Conservation (phyloP, 202 grass and related monocot species). For the Zoysia matrella region DNA sequence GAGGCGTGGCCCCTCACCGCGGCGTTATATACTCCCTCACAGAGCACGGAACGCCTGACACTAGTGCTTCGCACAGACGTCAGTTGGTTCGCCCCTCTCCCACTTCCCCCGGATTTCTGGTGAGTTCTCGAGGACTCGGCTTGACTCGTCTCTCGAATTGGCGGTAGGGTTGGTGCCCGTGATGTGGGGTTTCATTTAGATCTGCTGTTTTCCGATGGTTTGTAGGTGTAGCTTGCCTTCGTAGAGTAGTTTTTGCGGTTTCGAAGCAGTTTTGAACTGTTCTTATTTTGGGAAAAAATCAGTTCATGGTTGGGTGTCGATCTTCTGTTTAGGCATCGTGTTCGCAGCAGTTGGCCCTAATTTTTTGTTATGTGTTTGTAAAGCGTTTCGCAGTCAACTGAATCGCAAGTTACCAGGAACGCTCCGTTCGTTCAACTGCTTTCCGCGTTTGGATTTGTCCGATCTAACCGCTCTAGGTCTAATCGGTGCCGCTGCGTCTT, state of each 20-base stretch:
- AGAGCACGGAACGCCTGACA: neutral
- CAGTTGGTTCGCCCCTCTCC: neutral
- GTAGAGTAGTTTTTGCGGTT: neutral
- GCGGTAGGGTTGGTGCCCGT: no score
- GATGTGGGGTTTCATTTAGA: no score
- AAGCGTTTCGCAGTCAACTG: neutral
- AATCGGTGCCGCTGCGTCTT: neutral
- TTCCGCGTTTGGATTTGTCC: slow-evolving; percentile 9
- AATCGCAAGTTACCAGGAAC: neutral
- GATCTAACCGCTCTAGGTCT: neutral
- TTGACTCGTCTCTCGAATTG: no score
- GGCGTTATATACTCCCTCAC: slow-evolving; percentile 31
- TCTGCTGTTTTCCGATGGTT: neutral
- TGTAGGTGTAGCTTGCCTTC: neutral
- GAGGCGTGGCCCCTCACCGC: neutral
- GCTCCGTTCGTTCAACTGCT: neutral
- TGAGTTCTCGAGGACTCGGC: no score
- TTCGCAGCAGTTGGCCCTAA: neutral
- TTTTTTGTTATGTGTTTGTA: neutral
- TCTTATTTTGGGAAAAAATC: neutral
- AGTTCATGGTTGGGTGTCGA: neutral
- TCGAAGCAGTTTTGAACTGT: neutral
- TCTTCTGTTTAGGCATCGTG: neutral
- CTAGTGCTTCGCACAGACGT: neutral
- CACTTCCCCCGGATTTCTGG: neutral